Conservation (phyloP, 441 rosid genomes). For the Adansonia rubrostipa region DNA sequence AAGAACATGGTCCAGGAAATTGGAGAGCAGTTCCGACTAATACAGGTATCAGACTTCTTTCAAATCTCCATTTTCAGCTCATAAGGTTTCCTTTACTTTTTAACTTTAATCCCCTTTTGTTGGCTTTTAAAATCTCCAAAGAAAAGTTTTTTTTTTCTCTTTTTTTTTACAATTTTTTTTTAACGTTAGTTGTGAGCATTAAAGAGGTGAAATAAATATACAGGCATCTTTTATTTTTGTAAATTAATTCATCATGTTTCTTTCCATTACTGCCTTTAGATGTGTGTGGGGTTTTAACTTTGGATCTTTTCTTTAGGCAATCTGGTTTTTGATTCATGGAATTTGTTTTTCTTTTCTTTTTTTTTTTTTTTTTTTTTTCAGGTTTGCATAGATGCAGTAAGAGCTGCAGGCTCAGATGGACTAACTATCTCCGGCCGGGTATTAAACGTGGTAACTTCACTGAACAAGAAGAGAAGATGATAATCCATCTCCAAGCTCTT, state of each 20-base stretch:
- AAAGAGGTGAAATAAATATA: slow-evolving; percentile 48
- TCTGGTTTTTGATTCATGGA: not conserved
- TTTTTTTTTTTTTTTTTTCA: slow-evolving; percentile 11
- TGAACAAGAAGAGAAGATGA: slow-evolving; percentile 68
- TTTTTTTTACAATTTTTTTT: not conserved
- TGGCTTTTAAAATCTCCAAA: not conserved
- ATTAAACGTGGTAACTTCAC: slow-evolving; percentile 70
- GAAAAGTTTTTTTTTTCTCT: not conserved
- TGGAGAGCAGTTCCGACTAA: slow-evolving; percentile 71
- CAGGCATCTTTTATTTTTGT: slow-evolving; percentile 23
- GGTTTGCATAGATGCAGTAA: slow-evolving; percentile 73
- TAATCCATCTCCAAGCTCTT: slow-evolving; percentile 73
- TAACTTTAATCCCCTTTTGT: not conserved
- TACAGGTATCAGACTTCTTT: slow-evolving; percentile 44
- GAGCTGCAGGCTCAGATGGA: slow-evolving; percentile 75
- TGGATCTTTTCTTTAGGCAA: too few relatives aligned
- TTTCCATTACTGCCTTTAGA: not conserved
- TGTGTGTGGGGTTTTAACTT: not conserved
- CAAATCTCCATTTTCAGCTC: not conserved
- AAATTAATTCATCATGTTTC: not conserved
- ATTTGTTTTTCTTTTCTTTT: not conserved
- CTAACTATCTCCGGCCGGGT: slow-evolving; percentile 72
- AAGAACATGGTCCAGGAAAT: slow-evolving; percentile 74
- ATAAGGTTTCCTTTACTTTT: not conserved
- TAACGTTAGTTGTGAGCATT: slow-evolving; percentile 50